Evolutionary conservation across 2,329 filamentous ascomycete genomes (phyloP), one percentile per base, ranked within the genome.

Genomic region (Monosporascus sp.): DNA sequence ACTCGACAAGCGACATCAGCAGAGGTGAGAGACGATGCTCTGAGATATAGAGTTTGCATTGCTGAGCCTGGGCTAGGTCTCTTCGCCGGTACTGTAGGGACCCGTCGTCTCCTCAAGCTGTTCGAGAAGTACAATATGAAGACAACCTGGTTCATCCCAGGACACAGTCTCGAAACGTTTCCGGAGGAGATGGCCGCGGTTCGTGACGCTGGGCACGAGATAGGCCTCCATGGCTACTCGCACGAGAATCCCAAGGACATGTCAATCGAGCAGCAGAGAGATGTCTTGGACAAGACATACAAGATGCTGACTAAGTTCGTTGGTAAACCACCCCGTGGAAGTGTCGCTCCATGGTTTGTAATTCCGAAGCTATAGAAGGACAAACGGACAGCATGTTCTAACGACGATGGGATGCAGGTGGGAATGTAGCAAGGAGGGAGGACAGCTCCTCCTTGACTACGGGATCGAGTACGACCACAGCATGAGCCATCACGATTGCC

Each of bases 211-310:
- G 84, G 84, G 2, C 85, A 87, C 62, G 85, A 88, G 64, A 66
- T 66, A 16, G 75, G 79, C 14, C 75, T 82, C n/a, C 87, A 91
- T 58, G 87, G 86, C 5, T 91, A 91, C 70, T 84, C 80, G 0
- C 87, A 91, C 62, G 87, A 91, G 65, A 90, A 91, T 61, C 86
- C 87, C 0, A 76, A 76, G 0, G 81, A 85, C 53, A 89, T 91
- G 86, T 87, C 79, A 0, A 66, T 88, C 1, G 87, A 91, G 64
- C 88, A 92, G 70, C 88, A 92, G 67, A 80, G 79, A 16, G 86
- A 88, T 53, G 85, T 92, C 17, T 77, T 93, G 6, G 84, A 88
- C 62, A 89, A 89, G 69, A 90, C 86, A 19, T 90, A 85, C 65
- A 79, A 80, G 22, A 77, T 91, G 69, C 77, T 91, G 36, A 89